Evolutionary conservation across 177 flowering plant genomes (phyloP).

Genomic region (Tripterygium wilfordii): DNA sequence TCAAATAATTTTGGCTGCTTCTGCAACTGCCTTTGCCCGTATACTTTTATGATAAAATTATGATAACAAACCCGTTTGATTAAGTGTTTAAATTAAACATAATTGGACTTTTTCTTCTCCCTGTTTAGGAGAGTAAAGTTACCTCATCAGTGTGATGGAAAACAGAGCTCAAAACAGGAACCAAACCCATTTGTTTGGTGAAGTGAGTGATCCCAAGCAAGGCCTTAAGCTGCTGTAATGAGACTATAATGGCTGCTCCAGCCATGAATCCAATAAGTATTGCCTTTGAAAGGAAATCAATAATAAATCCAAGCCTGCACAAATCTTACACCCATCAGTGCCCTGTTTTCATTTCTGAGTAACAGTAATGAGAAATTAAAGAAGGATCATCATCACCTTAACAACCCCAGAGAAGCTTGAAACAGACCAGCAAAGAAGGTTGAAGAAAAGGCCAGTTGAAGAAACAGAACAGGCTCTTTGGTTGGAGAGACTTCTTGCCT

Average conservation of each 20-base stretch:
- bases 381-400: too few relatives aligned
- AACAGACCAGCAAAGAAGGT: slow-evolving; percentile 90
- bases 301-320: slow-evolving; percentile 81
- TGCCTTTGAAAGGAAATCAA: slow-evolving; percentile 84
- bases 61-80: background rate
- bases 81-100: background rate
- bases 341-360: too few relatives aligned
- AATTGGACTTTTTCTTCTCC: background rate
- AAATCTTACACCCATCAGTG: too few relatives aligned
- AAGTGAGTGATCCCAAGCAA: slow-evolving; percentile 76
- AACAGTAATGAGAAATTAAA: too few relatives aligned
- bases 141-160: slow-evolving; percentile 65
- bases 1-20: too few relatives aligned
- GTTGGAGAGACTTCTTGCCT: slow-evolving; percentile 63
- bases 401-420: slow-evolving; percentile 77
- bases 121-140: background rate
- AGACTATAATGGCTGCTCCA: slow-evolving; percentile 87
- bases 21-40: too few relatives aligned
- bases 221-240: slow-evolving; percentile 75
- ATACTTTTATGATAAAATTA: too few relatives aligned
- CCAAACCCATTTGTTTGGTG: slow-evolving; percentile 77
- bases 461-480: slow-evolving; percentile 51
- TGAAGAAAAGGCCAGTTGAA: slow-evolving; percentile 73
- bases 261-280: slow-evolving; percentile 88
- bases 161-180: slow-evolving; percentile 75